phyloP scores from a whole-genome alignment of 2,329 filamentous ascomycete genomes.

The Macrophomina tecta region DNA sequence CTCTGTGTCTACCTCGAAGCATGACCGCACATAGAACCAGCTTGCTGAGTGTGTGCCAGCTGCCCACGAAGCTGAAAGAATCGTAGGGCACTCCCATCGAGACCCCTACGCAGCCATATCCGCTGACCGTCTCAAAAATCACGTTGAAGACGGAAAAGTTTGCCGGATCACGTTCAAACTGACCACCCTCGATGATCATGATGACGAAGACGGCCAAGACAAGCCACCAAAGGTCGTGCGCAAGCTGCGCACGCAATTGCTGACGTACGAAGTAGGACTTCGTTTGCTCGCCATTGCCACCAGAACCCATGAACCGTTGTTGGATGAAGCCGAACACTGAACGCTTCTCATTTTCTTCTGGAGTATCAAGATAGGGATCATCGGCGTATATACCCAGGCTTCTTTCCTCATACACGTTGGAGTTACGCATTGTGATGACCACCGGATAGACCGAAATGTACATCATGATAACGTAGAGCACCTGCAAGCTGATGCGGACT shows the following conservation, averaged over 20 bases:
- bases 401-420: constrained; percentile 66
- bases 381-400: constrained; percentile 64
- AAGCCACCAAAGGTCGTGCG: constrained; percentile 54
- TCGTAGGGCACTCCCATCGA: constrained; percentile 52
- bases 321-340: constrained; percentile 31
- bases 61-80: constrained; percentile 55
- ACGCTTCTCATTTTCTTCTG: constrained; percentile 8
- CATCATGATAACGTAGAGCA: constrained; percentile 69
- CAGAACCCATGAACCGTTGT: constrained; percentile 5
- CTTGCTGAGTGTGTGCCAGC: constrained; percentile 58
- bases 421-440: constrained; percentile 65
- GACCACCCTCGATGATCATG: constrained; percentile 50
- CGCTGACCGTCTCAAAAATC: constrained; percentile 53
- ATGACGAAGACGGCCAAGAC: constrained; percentile 54
- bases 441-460: constrained; percentile 68
- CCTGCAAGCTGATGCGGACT: constrained; percentile 62
- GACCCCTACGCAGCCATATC: constrained; percentile 52
- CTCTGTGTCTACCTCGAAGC: constrained; percentile 62
- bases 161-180: constrained; percentile 44
- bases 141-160: constrained; percentile 52
- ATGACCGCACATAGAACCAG: constrained; percentile 62
- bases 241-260: constrained; percentile 54
- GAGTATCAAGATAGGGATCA: constrained; percentile 35
- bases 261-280: constrained; percentile 48
- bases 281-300: constrained; percentile 32